Evolutionary conservation across 1,284 basidiomycete genomes (phyloP), one percentile per base, ranked within the genome.

Genomic region (Cryptococcus sp.): DNA sequence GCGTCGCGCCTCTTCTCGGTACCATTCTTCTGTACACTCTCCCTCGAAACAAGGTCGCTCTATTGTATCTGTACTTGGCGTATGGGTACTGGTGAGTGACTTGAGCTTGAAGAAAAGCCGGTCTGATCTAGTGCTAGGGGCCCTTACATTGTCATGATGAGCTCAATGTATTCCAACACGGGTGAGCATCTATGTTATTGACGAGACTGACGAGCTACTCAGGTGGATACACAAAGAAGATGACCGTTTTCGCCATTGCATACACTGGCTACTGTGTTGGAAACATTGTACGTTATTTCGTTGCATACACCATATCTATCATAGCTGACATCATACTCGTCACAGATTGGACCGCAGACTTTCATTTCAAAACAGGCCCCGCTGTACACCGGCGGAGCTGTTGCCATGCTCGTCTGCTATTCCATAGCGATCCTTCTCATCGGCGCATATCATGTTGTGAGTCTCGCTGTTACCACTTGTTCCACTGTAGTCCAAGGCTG

Each of bases 151-250:
- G 42, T 45, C 42, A 45, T 45, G 42, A 45, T 45, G 42, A 22
- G 42, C 42, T 45, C 42, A 45, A 22, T 45, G n/a, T 45, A 45
- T 11, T n/a, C 42, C n/a, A 45, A 45, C 22, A 45, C 42, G 5
- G 42, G 42, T 45, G 30, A 35, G 30, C 30, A 35, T 10, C 30
- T 2, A 45, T 15, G 5, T 2, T 15, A n/a, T 8, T 45, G 22
- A 22, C 16, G 13, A n/a, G 10, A 45, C 15, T 22, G n/a, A 22
- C 3, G n/a, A 45, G 42, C 16, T 22, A 13, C 2, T 7, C 13
- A 45, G 69, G 55, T 3, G 68, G 69, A 1, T 52, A 50, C 30
- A 67, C 63, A 27, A 71, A 71, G 62, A 69, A 68, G 57, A 43
- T 55, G 7, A 55, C 50, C 4, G 57, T 55, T 5, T 66, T 55